phyloP scores from a whole-genome alignment of 805 yeast species.

The Yarrowia divulgata region DNA sequence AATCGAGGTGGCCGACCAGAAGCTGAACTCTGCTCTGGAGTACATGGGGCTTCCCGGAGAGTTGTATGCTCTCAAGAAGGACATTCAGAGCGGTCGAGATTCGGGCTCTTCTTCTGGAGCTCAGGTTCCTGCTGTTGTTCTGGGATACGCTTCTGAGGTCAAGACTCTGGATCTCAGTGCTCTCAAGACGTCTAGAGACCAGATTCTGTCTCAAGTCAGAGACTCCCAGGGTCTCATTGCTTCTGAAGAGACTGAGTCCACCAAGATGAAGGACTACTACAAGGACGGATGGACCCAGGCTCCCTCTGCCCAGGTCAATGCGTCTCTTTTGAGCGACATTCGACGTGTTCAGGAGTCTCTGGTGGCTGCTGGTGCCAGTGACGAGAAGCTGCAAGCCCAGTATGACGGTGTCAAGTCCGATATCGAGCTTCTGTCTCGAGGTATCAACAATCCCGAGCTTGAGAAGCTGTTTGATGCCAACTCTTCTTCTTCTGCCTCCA shows the following conservation, averaged over 20 bases:
- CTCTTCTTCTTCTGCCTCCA: neutral
- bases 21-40: slow-evolving; percentile 78
- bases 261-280: slow-evolving; percentile 50
- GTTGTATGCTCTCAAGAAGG: slow-evolving; percentile 47
- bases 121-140: slow-evolving; percentile 24
- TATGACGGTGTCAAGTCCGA: slow-evolving; percentile 56
- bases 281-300: slow-evolving; percentile 55
- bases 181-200: slow-evolving; percentile 47
- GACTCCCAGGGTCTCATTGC: slow-evolving; percentile 46
- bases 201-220: slow-evolving; percentile 47
- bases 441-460: slow-evolving; percentile 55
- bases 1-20: slow-evolving; percentile 79
- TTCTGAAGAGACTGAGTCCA: slow-evolving; percentile 52
- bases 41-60: slow-evolving; percentile 77
- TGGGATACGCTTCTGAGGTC: slow-evolving; percentile 48
- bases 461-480: slow-evolving; percentile 23
- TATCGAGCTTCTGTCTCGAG: slow-evolving; percentile 56
- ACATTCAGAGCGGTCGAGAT: slow-evolving; percentile 7
- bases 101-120: slow-evolving; percentile 13
- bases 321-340: slow-evolving; percentile 46
- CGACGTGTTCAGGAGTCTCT: slow-evolving; percentile 50
- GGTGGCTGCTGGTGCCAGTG: slow-evolving; percentile 54
- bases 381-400: slow-evolving; percentile 63
- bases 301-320: slow-evolving; percentile 47
- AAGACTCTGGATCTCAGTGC: slow-evolving; percentile 46